These are phyloP conservation scores for Geotrichum restrictum DNA, from an alignment of 1,139 yeast genomes.

Conservation along the genomic window DNA sequence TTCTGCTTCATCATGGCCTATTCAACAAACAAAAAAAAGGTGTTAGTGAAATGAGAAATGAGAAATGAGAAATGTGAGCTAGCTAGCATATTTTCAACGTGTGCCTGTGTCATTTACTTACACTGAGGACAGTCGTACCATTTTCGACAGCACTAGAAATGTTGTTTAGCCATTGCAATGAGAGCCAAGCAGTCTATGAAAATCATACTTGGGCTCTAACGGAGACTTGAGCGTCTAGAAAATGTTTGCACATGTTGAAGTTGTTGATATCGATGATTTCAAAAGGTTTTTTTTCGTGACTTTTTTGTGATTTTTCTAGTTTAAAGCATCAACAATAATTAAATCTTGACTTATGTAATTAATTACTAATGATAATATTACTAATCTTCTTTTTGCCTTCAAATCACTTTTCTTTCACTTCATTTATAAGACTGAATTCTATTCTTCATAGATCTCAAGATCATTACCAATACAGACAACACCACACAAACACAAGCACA, in stretches of 20 bases:
- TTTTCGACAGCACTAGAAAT: conserved; percentile 34
- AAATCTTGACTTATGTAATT: too few species aligned
- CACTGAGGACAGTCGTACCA: conserved; percentile 42
- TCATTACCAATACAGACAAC: too few species aligned
- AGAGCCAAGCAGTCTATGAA: background rate
- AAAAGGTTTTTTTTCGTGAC: background rate
- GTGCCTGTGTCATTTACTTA: conserved; percentile 22
- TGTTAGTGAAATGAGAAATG: too few species aligned
- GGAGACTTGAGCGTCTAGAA: conserved; percentile 40
- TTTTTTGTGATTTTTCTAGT: background rate
- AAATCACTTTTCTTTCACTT: background rate
- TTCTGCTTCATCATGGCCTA: conserved; percentile 38
- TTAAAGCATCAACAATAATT: too few species aligned
- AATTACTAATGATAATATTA: too few species aligned
- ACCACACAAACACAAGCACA: too few species aligned
- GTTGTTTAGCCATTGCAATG: background rate
- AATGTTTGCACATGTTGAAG: conserved; percentile 37
- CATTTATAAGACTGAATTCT: too few species aligned
- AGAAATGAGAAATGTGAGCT: too few species aligned
- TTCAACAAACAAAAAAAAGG: too few species aligned
- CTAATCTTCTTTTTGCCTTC: background rate
- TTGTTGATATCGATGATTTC: background rate
- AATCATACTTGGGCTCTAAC: conserved; percentile 36
- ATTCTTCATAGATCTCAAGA: too few species aligned
- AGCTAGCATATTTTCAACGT: too few species aligned